Evolutionary conservation across 176 grass and related monocot species (phyloP).

Genomic region (Poa annua): DNA sequence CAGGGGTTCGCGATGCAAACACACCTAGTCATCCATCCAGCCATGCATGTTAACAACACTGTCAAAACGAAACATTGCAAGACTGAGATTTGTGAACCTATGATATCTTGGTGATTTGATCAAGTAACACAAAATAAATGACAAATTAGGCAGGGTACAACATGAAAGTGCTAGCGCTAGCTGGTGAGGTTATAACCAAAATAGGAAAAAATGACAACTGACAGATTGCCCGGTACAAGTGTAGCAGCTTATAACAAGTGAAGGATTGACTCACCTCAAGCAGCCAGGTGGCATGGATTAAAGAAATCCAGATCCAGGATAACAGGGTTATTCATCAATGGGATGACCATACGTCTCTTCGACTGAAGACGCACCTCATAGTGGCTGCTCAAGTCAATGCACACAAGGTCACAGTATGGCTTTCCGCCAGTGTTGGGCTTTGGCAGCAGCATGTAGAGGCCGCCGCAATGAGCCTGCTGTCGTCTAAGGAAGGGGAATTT

Average conservation of each 20-base stretch:
- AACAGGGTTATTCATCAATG: neutral
- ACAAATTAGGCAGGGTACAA: too few species aligned
- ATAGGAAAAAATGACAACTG: neutral
- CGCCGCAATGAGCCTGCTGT: neutral
- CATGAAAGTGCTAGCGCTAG: neutral
- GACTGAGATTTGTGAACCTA: too few species aligned
- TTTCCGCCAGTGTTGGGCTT: neutral
- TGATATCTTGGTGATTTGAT: too few species aligned
- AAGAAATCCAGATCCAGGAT: neutral
- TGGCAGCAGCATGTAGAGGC: neutral
- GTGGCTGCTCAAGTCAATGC: too few species aligned
- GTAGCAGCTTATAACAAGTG: neutral
- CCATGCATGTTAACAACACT: too few species aligned
- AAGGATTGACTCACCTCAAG: neutral
- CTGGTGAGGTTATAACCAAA: neutral
- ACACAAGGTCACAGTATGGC: neutral
- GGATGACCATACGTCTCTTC: neutral
- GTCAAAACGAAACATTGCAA: too few species aligned
- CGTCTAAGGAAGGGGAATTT: neutral
- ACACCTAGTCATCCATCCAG: too few species aligned
- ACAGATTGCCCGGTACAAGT: neutral
- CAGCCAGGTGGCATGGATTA: neutral
- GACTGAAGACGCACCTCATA: neutral
- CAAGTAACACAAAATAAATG: too few species aligned
- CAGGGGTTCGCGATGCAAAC: too few species aligned